Evolutionary conservation across 2,329 filamentous ascomycete species (phyloP).

Genomic region (Tolypocladium inflatum): DNA sequence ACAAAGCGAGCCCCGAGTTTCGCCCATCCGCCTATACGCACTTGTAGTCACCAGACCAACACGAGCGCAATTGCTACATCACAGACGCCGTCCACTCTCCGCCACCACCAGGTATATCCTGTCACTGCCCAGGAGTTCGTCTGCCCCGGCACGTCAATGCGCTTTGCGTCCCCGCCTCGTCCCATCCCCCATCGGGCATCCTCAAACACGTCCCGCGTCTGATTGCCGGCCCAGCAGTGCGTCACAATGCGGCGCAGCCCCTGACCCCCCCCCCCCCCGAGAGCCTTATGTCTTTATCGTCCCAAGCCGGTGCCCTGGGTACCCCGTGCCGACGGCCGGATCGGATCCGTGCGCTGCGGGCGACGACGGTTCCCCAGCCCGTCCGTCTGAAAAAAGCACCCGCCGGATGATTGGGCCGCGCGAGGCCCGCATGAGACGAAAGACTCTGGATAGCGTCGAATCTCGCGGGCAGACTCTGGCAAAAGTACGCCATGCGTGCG

Average conservation of each 20-base stretch:
- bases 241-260: not conserved
- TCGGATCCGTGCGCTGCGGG: not conserved
- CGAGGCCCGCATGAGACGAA: not conserved
- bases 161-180: not conserved
- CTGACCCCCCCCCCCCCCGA: not conserved
- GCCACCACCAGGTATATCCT: not conserved
- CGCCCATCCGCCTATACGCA: not conserved
- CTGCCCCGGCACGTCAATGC: not conserved
- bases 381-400: not conserved
- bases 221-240: not conserved
- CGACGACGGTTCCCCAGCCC: not conserved
- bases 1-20: not conserved
- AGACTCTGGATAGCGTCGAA: not conserved
- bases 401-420: not conserved
- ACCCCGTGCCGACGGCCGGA: too few species aligned
- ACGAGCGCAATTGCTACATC: not conserved
- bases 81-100: not conserved
- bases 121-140: not conserved
- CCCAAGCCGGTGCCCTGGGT: too few species aligned
- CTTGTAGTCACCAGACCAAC: not conserved
- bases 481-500: not conserved
- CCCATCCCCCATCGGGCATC: not conserved
- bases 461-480: not conserved
- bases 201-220: slow-evolving; percentile 1
- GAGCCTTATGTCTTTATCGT: not conserved